Percentiles rank a stretch among this genome's conserved stretches.
These are phyloP conservation scores for Rhizopogon rudus DNA, from an alignment of 768 basidiomycete species.

Conservation along the genomic window DNA sequence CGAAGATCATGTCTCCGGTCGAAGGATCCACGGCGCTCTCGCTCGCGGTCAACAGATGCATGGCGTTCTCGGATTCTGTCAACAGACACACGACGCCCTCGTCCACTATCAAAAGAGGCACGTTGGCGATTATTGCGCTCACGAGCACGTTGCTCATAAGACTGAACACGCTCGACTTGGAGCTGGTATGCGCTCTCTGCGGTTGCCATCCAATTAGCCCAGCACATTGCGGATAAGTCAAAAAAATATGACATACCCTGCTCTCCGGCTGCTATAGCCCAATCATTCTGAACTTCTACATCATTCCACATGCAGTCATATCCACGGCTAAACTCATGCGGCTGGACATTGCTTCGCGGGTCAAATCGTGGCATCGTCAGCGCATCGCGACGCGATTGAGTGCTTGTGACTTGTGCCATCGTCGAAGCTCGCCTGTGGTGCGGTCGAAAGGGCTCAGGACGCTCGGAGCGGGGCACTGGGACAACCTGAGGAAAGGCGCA, in stretches of 20 bases:
- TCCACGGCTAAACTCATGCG: slow-evolving; percentile 1
- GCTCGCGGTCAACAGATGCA: not conserved
- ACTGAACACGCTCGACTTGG: not conserved
- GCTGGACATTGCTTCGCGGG: not conserved
- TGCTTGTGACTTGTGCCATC: not conserved
- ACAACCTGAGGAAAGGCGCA: not conserved
- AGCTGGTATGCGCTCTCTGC: slow-evolving; percentile 3
- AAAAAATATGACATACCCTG: slow-evolving; percentile 6
- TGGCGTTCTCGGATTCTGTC: not conserved
- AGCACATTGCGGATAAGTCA: not conserved
- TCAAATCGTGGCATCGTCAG: not conserved
- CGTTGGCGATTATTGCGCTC: not conserved
- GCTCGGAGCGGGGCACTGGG: too few relatives aligned
- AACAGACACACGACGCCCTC: not conserved
- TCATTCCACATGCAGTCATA: not conserved
- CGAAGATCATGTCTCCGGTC: not conserved
- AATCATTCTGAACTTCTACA: not conserved
- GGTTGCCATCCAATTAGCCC: not conserved
- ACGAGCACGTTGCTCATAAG: not conserved
- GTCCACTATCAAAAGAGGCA: not conserved
- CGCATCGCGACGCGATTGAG: not conserved
- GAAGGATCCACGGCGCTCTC: not conserved
- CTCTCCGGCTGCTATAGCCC: not conserved
- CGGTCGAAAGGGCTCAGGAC: not conserved
- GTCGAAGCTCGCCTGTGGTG: not conserved